A percentile compares a stretch with the other conserved stretches of the same genome.
Conservation (phyloP, 352 stramenopile species). For the Lagenidium sp. region DNA sequence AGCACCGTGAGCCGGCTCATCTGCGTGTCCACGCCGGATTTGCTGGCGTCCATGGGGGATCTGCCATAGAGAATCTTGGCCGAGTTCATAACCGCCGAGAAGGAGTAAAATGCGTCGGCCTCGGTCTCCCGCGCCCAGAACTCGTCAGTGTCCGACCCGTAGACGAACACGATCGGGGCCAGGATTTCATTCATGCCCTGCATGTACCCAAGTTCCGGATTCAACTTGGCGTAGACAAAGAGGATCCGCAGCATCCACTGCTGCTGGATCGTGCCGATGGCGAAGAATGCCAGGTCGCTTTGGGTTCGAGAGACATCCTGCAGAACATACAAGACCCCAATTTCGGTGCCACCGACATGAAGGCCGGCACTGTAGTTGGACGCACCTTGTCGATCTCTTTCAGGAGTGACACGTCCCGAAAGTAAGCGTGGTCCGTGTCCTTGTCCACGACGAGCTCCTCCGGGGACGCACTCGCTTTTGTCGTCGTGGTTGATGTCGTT, state of each 20-base stretch:
- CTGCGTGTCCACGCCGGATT: constrained; percentile 47
- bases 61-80: constrained; percentile 35
- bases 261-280: constrained; percentile 28
- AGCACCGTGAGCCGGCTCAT: constrained; percentile 39
- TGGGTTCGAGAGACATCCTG: constrained; percentile 54
- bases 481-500: too few species aligned
- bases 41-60: constrained; percentile 27
- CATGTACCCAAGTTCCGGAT: constrained; percentile 85
- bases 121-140: constrained; percentile 28
- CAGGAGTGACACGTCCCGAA: constrained; percentile 31
- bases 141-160: constrained; percentile 41
- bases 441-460: too few species aligned
- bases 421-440: constrained; percentile 6
- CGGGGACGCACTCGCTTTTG: too few species aligned
- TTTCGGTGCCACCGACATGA: too few species aligned
- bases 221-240: constrained; percentile 68
- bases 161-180: constrained; percentile 71
- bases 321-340: too few species aligned
- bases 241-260: constrained; percentile 67
- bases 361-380: too few species aligned
- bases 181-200: constrained; percentile 96
- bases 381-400: constrained; percentile 56
- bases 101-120: constrained; percentile 43
- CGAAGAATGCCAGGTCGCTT: constrained; percentile 44
- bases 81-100: constrained; percentile 36